These are phyloP conservation scores for Vanrija humicola DNA, from an alignment of 1,284 basidiomycete species.

Conservation along the genomic window DNA sequence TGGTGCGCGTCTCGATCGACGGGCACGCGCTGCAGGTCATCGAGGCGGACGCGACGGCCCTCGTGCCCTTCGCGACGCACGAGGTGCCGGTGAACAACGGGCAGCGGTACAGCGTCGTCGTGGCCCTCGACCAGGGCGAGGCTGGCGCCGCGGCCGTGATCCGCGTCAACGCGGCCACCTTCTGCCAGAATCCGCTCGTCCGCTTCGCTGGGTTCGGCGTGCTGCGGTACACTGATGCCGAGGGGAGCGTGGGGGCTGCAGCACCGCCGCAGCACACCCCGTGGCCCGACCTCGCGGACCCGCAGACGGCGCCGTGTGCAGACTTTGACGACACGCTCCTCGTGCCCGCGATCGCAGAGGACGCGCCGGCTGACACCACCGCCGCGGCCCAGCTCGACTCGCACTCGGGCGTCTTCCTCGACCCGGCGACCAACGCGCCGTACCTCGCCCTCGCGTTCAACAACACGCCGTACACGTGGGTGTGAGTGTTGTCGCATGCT, in stretches of 20 bases:
- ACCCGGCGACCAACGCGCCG: conserved; percentile 26
- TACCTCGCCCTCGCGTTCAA: conserved; percentile 14
- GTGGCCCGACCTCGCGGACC: not conserved
- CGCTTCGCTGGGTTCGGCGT: not conserved
- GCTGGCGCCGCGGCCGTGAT: conserved; percentile 29
- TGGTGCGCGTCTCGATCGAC: conserved; percentile 24
- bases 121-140: conserved; percentile 29
- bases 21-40: conserved; percentile 27
- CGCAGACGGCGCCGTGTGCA: not conserved
- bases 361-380: not conserved
- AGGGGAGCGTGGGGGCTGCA: not conserved
- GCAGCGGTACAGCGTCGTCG: conserved; percentile 36
- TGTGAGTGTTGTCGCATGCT: not conserved
- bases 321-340: not conserved
- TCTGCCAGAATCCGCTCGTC: conserved; percentile 5
- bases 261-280: not conserved
- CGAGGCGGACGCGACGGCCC: conserved; percentile 25
- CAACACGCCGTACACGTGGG: conserved; percentile 3
- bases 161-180: conserved; percentile 25
- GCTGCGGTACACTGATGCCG: not conserved
- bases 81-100: conserved; percentile 23
- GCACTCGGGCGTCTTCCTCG: conserved; percentile 18
- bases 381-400: conserved; percentile 12
- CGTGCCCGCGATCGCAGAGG: conserved; percentile 17
- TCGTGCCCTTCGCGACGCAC: conserved; percentile 17